These are phyloP conservation scores for Pharus latifolius DNA, from an alignment of 176 grass and related monocot species.

Conservation along the genomic window DNA sequence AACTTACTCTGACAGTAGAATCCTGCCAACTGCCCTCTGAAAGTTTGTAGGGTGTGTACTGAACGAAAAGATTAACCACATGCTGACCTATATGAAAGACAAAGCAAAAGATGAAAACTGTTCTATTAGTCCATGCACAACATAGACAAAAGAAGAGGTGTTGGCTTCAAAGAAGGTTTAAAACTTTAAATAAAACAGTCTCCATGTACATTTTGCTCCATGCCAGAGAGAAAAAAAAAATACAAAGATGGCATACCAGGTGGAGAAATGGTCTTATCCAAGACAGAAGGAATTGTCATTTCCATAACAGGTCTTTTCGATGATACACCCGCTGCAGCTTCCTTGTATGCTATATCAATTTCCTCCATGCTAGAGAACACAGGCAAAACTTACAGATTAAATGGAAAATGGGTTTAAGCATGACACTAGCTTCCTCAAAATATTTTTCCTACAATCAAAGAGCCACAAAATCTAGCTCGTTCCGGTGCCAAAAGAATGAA, in stretches of 20 bases:
- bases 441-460: not conserved
- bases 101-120: not conserved
- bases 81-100: constrained; percentile 65
- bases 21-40: constrained; percentile 81
- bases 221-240: constrained; percentile 1
- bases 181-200: not conserved
- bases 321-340: constrained; percentile 60
- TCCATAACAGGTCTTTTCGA: constrained; percentile 96
- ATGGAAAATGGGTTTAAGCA: not conserved
- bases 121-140: not conserved
- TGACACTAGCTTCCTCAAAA: not conserved
- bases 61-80: constrained; percentile 93
- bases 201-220: not conserved
- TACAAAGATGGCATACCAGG: constrained; percentile 32
- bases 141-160: not conserved
- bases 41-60: constrained; percentile 90
- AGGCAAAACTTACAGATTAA: constrained; percentile 5
- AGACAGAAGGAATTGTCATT: constrained; percentile 95
- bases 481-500: not conserved
- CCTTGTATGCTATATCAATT: constrained; percentile 75
- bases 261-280: constrained; percentile 94
- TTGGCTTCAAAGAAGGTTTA: not conserved
- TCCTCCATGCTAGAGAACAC: constrained; percentile 66
- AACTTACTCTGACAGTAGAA: constrained; percentile 79
- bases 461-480: not conserved